A percentile compares a stretch with the other conserved stretches of the same genome.
Evolutionary conservation across 805 yeast species (phyloP).

Genomic region (Pichia phayaonensis): DNA sequence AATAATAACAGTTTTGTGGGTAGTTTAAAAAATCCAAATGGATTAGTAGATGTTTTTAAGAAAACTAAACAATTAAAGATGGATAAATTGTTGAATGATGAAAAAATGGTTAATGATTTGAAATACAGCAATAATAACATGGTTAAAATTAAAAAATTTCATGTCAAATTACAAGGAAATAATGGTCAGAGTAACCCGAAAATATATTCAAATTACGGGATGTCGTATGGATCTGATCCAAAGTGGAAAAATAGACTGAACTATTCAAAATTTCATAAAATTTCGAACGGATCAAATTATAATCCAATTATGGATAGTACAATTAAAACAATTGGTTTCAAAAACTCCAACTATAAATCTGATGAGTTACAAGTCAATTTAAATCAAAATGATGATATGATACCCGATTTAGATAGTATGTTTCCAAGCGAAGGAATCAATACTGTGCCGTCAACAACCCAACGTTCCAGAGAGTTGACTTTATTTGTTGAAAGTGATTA

Average conservation of each 20-base stretch:
- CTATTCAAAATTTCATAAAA: constrained; percentile 14
- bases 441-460: not conserved
- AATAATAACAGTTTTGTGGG: not conserved
- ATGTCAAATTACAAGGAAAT: constrained; percentile 1
- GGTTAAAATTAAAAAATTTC: constrained; percentile 12
- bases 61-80: constrained; percentile 14
- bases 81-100: constrained; percentile 1
- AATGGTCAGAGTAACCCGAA: not conserved
- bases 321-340: constrained; percentile 14
- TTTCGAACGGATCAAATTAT: constrained; percentile 1
- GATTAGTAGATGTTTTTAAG: constrained; percentile 8
- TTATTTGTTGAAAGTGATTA: constrained; percentile 12
- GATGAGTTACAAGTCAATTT: constrained; percentile 6
- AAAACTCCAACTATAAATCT: constrained; percentile 13
- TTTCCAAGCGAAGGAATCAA: not conserved
- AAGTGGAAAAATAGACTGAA: constrained; percentile 16
- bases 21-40: not conserved
- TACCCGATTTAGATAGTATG: constrained; percentile 6
- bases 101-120: constrained; percentile 1
- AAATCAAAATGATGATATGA: constrained; percentile 9
- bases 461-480: constrained; percentile 1
- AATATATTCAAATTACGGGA: not conserved
- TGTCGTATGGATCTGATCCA: constrained; percentile 7
- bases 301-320: constrained; percentile 18
- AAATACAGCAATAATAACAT: not conserved